Evolutionary conservation across 1,284 basidiomycete genomes (phyloP).

Genomic region (Afroboletus lepidellus): DNA sequence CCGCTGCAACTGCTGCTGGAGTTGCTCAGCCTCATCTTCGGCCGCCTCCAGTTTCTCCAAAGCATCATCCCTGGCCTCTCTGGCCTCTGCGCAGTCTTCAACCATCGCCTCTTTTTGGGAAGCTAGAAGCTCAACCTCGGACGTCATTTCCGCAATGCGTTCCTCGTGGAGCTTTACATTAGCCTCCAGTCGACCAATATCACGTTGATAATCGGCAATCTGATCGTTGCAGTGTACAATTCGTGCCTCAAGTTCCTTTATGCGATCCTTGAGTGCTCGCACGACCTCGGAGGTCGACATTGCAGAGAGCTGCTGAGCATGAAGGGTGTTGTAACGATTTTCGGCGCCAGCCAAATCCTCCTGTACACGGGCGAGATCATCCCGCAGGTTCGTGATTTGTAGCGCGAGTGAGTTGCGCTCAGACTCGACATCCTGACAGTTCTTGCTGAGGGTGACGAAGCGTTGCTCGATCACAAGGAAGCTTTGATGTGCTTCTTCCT

Average conservation of each 20-base stretch:
- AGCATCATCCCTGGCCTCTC: constrained; percentile 66
- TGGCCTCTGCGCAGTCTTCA: constrained; percentile 72
- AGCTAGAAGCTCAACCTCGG: constrained; percentile 60
- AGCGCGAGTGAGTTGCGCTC: constrained; percentile 61
- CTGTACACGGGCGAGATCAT: constrained; percentile 51
- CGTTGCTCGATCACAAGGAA: constrained; percentile 26
- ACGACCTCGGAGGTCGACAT: constrained; percentile 58
- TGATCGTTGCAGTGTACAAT: constrained; percentile 64
- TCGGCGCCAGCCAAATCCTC: constrained; percentile 55
- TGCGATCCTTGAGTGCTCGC: constrained; percentile 55
- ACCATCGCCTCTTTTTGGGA: constrained; percentile 75
- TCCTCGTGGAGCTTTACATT: constrained; percentile 73
- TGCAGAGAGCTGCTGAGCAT: constrained; percentile 58
- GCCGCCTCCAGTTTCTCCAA: constrained; percentile 40
- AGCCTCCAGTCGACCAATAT: constrained; percentile 68
- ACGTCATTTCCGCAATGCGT: constrained; percentile 60
- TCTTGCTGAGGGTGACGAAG: constrained; percentile 40
- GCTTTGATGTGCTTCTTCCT: constrained; percentile 38
- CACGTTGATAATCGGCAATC: constrained; percentile 71
- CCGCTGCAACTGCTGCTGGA: constrained; percentile 44
- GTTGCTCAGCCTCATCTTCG: constrained; percentile 52
- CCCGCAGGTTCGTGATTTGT: constrained; percentile 59
- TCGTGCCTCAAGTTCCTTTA: constrained; percentile 61
- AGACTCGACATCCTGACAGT: constrained; percentile 54
- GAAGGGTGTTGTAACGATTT: constrained; percentile 55